Evolutionary conservation across 768 basidiomycete species (phyloP).

Genomic region (Auricularia heimuer): DNA sequence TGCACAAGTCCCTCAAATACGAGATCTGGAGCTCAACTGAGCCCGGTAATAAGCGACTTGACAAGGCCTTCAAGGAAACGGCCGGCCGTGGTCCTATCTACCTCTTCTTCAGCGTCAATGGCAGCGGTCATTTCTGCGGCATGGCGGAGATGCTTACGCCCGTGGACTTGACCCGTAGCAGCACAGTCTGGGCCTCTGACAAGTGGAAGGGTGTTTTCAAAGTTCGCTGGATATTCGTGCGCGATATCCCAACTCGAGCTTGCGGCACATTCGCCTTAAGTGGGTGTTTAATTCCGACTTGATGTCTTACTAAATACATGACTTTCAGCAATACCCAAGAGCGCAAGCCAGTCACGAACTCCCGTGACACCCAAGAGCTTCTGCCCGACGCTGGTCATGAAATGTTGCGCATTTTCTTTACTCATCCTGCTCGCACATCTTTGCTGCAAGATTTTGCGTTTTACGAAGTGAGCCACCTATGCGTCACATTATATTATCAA

Average conservation of each 20-base stretch:
- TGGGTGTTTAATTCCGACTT: constrained; percentile 24
- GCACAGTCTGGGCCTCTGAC: constrained; percentile 97
- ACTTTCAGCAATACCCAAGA: constrained; percentile 83
- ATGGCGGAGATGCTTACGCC: constrained; percentile 98
- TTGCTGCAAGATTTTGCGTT: constrained; percentile 89
- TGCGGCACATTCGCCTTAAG: constrained; percentile 85
- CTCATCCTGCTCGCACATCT: constrained; percentile 87
- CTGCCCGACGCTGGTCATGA: constrained; percentile 94
- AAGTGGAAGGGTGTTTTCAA: constrained; percentile 99
- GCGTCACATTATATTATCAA: background rate
- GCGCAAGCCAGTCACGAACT: constrained; percentile 96
- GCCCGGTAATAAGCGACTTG: constrained; percentile 93
- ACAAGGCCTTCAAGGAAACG: constrained; percentile 96
- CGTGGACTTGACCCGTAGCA: constrained; percentile 88
- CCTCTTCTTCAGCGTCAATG: constrained; percentile 97
- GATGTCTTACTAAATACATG: constrained; percentile 5
- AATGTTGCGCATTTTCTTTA: constrained; percentile 91
- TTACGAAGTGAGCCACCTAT: constrained; percentile 55
- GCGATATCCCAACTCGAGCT: constrained; percentile 82
- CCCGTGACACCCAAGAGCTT: constrained; percentile 94
- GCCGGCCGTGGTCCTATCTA: constrained; percentile 89
- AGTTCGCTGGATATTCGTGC: constrained; percentile 94
- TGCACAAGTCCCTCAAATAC: constrained; percentile 95
- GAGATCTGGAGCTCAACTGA: constrained; percentile 98
- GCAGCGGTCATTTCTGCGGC: constrained; percentile 92